phyloP scores from a whole-genome alignment of 169 alveolate species.

The Plasmodium gaboni region DNA sequence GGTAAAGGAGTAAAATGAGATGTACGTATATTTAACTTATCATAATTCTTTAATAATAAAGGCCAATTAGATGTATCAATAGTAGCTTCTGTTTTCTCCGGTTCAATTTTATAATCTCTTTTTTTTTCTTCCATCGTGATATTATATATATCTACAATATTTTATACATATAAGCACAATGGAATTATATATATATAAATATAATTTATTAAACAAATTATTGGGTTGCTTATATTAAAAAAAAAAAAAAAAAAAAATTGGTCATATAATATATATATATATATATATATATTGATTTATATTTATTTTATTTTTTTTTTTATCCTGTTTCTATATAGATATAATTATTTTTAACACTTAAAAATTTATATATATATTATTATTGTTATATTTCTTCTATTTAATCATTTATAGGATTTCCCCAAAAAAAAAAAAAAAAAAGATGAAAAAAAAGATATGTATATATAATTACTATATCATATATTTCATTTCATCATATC shows the following conservation, averaged over 20 bases:
- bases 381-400: too few species aligned
- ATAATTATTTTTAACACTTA: too few species aligned
- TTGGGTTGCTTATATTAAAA: too few species aligned
- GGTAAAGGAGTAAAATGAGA: constrained; percentile 99
- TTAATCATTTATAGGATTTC: too few species aligned
- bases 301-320: too few species aligned
- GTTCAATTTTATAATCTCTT: constrained; percentile 39
- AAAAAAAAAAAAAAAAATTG: not conserved
- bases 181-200: not conserved
- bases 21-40: constrained; percentile 96
- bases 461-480: too few species aligned
- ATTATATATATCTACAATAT: not conserved
- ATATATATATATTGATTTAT: not conserved
- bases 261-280: not conserved
- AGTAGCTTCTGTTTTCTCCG: constrained; percentile 65
- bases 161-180: constrained; percentile 1
- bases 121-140: constrained; percentile 46
- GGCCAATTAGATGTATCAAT: constrained; percentile 65
- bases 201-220: not conserved
- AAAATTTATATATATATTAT: too few species aligned
- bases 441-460: too few species aligned
- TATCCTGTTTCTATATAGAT: too few species aligned
- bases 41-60: constrained; percentile 92
- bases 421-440: too few species aligned
- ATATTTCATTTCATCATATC: too few species aligned